Percentiles rank a stretch among this genome's conserved stretches.
Evolutionary conservation across 331 rosid genomes (phyloP).

Genomic region (Rhamnella rubrinervis): DNA sequence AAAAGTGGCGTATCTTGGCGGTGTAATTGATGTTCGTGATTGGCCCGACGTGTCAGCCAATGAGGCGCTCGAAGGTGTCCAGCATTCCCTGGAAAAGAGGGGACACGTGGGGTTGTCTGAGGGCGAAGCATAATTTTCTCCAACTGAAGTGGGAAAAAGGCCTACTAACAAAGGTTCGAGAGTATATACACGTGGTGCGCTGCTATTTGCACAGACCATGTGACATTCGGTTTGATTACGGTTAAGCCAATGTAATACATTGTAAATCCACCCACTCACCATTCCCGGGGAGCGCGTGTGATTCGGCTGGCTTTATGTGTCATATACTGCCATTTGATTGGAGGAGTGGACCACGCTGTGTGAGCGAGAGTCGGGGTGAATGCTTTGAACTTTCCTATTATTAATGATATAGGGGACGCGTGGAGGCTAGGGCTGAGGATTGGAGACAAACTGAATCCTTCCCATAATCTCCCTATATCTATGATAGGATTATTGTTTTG

Average conservation of each 20-base stretch:
- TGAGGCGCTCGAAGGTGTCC: slow-evolving; percentile 25
- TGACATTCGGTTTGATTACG: not conserved
- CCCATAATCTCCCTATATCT: too few relatives aligned
- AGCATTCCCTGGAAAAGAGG: slow-evolving; percentile 14
- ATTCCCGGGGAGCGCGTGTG: not conserved
- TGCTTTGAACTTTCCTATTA: too few relatives aligned
- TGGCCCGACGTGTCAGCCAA: slow-evolving; percentile 38
- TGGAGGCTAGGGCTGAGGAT: not conserved
- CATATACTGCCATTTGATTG: too few relatives aligned
- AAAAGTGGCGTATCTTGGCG: slow-evolving; percentile 50
- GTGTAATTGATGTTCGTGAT: slow-evolving; percentile 25
- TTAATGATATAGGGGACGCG: not conserved
- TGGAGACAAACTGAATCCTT: slow-evolving; percentile 2
- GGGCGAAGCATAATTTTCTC: slow-evolving; percentile 45
- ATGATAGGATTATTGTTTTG: too few relatives aligned
- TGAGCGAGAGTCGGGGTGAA: not conserved
- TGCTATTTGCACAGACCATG: slow-evolving; percentile 31
- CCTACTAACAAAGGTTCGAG: slow-evolving; percentile 28
- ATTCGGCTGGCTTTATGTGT: not conserved
- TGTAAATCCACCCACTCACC: not conserved
- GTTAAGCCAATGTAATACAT: not conserved
- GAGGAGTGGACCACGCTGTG: too few relatives aligned
- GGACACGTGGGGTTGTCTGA: slow-evolving; percentile 58
- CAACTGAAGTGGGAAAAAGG: slow-evolving; percentile 32
- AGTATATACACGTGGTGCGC: slow-evolving; percentile 39